Conservation (phyloP, 345 rosid species). For the Physaria fendleri region DNA sequence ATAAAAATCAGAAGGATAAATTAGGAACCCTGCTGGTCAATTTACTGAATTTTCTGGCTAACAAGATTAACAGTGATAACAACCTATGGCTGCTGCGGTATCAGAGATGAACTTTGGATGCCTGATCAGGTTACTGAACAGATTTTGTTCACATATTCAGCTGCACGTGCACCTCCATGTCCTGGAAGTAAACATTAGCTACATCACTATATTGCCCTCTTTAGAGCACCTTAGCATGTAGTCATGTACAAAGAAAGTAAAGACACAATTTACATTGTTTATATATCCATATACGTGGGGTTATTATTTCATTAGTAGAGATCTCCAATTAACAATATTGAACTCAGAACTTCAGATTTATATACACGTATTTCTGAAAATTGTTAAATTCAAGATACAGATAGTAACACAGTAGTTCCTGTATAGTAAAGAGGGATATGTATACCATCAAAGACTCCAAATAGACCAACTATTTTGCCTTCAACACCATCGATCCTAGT, state of each 20-base stretch:
- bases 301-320: not conserved
- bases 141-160: conserved; percentile 95
- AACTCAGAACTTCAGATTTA: not conserved
- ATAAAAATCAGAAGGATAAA: conserved; percentile 14
- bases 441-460: conserved; percentile 98
- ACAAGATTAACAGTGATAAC: not conserved
- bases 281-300: not conserved
- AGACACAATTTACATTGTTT: not conserved
- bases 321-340: not conserved
- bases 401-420: not conserved
- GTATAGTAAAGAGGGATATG: conserved; percentile 20
- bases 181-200: conserved; percentile 43
- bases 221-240: not conserved
- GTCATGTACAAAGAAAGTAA: not conserved
- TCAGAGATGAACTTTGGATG: conserved; percentile 97
- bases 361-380: too few relatives aligned
- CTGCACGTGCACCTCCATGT: conserved; percentile 99
- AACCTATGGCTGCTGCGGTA: conserved; percentile 90
- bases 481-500: conserved; percentile 88
- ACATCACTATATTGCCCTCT: not conserved
- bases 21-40: not conserved
- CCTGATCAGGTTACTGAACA: conserved; percentile 84
- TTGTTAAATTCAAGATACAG: not conserved
- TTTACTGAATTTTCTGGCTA: not conserved
- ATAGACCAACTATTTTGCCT: conserved; percentile 91